Base-by-base conservation (phyloP, 1,139 yeast species). In the Petasospora rhodanensis region DNA sequence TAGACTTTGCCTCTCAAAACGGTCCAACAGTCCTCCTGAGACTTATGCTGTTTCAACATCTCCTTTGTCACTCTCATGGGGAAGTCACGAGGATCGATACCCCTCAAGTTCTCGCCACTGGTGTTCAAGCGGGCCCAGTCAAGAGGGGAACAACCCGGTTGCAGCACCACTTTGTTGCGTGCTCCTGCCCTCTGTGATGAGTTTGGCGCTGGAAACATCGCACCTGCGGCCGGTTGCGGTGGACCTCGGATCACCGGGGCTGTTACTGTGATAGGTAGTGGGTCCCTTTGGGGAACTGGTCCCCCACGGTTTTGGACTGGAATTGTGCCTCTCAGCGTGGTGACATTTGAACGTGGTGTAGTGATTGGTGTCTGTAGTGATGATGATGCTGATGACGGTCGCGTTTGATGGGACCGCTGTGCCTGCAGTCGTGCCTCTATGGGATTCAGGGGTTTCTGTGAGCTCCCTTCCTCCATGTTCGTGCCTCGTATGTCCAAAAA, bases 81-180 rank as follows among this genome's bases (percentile, higher is more conserved):
- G 43, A 58, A 59, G 7, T 42, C 44, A 10, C 46, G 30, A 29
- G 62, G 64, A 34, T 54, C 56, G 1, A 61, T 55, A 3, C 55
- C 70, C 22, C 71, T 42, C 19, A 71, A 51, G 40, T 68, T 60
- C 27, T 49, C 41, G 14, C 72, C 71, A 15, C 65, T 56, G 11
- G 61, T 55, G 38, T 76, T 78, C 24, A 76, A 55, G 9, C 66
- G 58, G 9, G 91, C 95, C 96, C 96, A 85, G 54, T 85, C 95
- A 37, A 85, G 59, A 0, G 94, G 91, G 1, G 95, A 85, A 52
- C 78, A 86, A 1, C 95, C 94, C 1, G 93, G 95, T 29, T 70
- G 64, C 10, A 85, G 62, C 1, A 61, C 69, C 1, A 84, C 89
- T 47, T 84, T 84, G 20, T 57, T 58, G 4, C 80, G 49, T 7